Evolutionary conservation across 352 stramenopile genomes (phyloP), one percentile per base, ranked within the genome.

Genomic region (Phytopythium sindhum): DNA sequence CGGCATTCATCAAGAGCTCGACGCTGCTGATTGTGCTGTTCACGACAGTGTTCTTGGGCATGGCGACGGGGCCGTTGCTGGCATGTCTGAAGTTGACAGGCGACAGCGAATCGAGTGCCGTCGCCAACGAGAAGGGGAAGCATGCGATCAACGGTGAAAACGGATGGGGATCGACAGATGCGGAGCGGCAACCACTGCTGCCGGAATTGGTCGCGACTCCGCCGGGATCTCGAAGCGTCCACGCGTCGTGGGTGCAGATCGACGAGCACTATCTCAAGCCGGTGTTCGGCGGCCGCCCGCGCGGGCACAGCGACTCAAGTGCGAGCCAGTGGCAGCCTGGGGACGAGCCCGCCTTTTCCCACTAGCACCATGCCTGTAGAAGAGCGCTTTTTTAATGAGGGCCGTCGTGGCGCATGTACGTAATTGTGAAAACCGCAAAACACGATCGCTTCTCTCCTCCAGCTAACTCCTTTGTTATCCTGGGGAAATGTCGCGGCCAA

Each of bases 221-320:
- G 21, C 67, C 67, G 28, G 65, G 62, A 9, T 76, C 70, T 0
- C 59, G 54, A n/a, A 86, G 74, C 54, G 69, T 90, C 11, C 77
- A 80, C 58, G 77, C 77, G 14, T 64, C 74, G 47, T 90, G 81
- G 81, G 68, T 82, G 41, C 70, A 80, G 12, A 57, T 90, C 4
- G 81, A 90, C 54, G 81, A 89, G 47, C 77, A 80, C 12, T 88
- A 89, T 48, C 64, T 90, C 21, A 88, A 89, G 59, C 81, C 81
- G 8, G 51, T 88, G 19, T 90, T 90, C 58, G 81, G 81, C 37
- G 79, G 79, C 37, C 80, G 83, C 10, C 76, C 73, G 21, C 77
- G 74, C 50, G 17, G 37, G 19, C 65, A 51, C 29, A 72, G 52
- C 21, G 66, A 75, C 12, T 66, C 39, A 33, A 37, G 53, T n/a